Conservation (phyloP, 495 filamentous ascomycete species). For the Neurospora sp. region DNA sequence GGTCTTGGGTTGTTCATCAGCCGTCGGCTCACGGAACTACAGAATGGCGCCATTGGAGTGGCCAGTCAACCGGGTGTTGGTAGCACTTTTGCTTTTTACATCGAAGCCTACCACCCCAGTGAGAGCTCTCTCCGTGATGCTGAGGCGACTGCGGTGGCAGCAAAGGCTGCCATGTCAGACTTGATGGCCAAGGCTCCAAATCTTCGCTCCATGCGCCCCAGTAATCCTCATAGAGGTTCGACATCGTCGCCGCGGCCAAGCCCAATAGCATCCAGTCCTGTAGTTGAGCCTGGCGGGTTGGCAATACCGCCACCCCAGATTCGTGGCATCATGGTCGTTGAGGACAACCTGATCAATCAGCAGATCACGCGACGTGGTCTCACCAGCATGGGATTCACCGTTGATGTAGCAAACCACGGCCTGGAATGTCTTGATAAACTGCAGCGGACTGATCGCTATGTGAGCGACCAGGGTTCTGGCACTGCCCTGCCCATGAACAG, state of each 20-base stretch:
- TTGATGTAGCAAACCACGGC: slow-evolving; percentile 65
- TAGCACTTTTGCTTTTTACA: slow-evolving; percentile 72
- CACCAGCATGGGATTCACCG: slow-evolving; percentile 49
- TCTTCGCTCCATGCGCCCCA: not conserved
- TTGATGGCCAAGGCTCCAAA: slow-evolving; percentile 3
- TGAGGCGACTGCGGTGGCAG: slow-evolving; percentile 9
- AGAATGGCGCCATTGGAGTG: slow-evolving; percentile 69
- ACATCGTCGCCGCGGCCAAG: slow-evolving; percentile 5
- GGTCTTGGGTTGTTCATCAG: slow-evolving; percentile 73
- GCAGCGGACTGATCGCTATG: slow-evolving; percentile 17
- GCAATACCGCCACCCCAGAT: slow-evolving; percentile 12
- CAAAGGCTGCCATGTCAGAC: slow-evolving; percentile 9
- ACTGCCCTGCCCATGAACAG: not conserved
- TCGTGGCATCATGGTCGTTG: slow-evolving; percentile 52
- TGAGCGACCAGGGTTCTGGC: slow-evolving; percentile 11
- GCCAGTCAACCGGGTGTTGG: slow-evolving; percentile 54
- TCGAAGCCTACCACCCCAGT: slow-evolving; percentile 45
- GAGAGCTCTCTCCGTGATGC: slow-evolving; percentile 20
- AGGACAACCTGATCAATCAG: slow-evolving; percentile 74
- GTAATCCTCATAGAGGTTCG: not conserved
- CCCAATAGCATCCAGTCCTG: slow-evolving; percentile 3
- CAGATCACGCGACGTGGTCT: slow-evolving; percentile 57
- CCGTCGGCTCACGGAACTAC: slow-evolving; percentile 59
- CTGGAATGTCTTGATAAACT: slow-evolving; percentile 57
- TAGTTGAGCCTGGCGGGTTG: not conserved